These are phyloP conservation scores for Aspergillus ustus DNA, from an alignment of 2,329 filamentous ascomycete species.

Conservation along the genomic window DNA sequence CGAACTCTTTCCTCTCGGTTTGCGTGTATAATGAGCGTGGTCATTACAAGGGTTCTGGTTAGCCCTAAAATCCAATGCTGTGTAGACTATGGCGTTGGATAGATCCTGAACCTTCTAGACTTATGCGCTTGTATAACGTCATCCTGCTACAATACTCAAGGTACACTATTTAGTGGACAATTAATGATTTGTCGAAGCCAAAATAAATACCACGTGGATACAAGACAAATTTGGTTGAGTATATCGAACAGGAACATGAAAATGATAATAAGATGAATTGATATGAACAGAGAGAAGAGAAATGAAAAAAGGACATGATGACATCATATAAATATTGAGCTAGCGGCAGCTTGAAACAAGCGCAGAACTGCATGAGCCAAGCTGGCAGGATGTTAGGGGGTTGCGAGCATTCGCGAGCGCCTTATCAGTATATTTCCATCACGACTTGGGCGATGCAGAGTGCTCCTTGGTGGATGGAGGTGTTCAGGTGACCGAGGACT, in stretches of 20 bases:
- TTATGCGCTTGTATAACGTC: no score
- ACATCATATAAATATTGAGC: neutral
- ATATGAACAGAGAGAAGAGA: constrained; percentile 25
- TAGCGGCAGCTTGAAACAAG: constrained; percentile 1
- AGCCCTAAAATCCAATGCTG: neutral
- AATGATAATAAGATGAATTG: constrained; percentile 11
- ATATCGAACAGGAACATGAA: neutral
- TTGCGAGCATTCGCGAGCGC: neutral
- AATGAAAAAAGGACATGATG: constrained; percentile 5
- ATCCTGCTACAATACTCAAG: no score
- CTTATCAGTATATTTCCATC: neutral
- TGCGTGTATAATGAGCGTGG: neutral
- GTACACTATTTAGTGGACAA: no score
- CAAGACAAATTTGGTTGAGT: neutral
- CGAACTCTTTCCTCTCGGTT: neutral
- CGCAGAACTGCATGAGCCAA: neutral
- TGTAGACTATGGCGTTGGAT: neutral
- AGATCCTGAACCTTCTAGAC: neutral
- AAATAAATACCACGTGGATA: neutral
- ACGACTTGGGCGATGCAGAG: constrained; percentile 1
- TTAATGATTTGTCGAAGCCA: neutral
- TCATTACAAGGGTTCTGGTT: neutral
- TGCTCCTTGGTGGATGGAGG: constrained; percentile 3
- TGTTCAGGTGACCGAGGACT: constrained; percentile 8
- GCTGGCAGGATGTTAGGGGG: constrained; percentile 3